Conservation (phyloP, 2,329 filamentous ascomycete genomes). For the Davidsoniella eucalypti region DNA sequence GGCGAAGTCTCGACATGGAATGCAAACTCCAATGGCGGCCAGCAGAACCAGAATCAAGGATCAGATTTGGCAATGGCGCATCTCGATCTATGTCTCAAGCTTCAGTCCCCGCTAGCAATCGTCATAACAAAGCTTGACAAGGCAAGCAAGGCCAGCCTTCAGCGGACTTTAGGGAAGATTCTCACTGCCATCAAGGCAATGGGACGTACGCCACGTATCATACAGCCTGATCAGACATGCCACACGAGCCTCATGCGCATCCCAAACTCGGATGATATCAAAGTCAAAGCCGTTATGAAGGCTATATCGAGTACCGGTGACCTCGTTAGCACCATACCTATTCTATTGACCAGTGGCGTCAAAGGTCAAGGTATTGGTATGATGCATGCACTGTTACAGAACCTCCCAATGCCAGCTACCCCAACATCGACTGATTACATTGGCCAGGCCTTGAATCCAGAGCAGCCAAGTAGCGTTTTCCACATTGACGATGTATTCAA, state of each 20-base stretch:
- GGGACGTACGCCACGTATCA: conserved; percentile 56
- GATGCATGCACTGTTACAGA: conserved; percentile 64
- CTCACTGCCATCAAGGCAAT: conserved; percentile 62
- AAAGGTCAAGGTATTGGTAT: conserved; percentile 68
- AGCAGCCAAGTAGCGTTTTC: conserved; percentile 52
- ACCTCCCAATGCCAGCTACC: conserved; percentile 50
- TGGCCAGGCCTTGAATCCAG: conserved; percentile 38
- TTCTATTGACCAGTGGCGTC: conserved; percentile 74
- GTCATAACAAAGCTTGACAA: conserved; percentile 85
- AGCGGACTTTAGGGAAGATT: conserved; percentile 53
- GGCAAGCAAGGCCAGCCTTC: conserved; percentile 55
- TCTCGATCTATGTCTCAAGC: conserved; percentile 67
- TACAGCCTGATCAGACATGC: conserved; percentile 39
- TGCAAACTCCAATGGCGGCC: not conserved
- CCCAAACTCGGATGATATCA: conserved; percentile 35
- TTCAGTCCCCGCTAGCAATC: conserved; percentile 62
- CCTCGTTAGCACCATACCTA: conserved; percentile 44
- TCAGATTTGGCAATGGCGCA: conserved; percentile 64
- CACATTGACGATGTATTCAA: conserved; percentile 85
- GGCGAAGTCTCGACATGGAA: conserved; percentile 25
- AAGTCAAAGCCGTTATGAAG: conserved; percentile 39
- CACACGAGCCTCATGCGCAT: conserved; percentile 39
- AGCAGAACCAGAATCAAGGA: conserved; percentile 10
- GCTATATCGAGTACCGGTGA: conserved; percentile 29
- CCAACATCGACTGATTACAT: conserved; percentile 38